These are phyloP conservation scores for Poa annua DNA, from an alignment of 176 grass and related monocot genomes.

Conservation along the genomic window DNA sequence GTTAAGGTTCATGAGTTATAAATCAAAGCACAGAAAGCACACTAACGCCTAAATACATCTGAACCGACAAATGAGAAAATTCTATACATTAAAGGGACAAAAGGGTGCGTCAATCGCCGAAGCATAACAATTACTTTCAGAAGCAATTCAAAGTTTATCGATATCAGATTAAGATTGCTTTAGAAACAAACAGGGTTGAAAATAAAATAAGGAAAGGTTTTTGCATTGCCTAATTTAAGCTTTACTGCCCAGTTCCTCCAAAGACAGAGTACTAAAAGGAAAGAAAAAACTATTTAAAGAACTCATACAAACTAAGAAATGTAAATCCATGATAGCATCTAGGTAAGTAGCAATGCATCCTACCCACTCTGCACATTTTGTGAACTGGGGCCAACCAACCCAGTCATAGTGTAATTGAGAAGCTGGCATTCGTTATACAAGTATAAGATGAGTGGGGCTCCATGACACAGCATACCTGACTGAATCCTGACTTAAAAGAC, in stretches of 20 bases:
- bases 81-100: background rate
- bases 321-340: background rate
- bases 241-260: slow-evolving; percentile 8
- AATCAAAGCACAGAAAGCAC: background rate
- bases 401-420: slow-evolving; percentile 17
- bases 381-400: background rate
- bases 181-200: background rate
- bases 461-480: slow-evolving; percentile 66
- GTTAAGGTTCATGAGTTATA: slow-evolving; percentile 24
- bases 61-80: slow-evolving; percentile 6
- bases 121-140: background rate
- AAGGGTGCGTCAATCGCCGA: background rate
- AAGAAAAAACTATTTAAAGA: background rate
- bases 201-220: slow-evolving; percentile 7
- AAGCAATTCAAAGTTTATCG: slow-evolving; percentile 19
- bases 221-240: background rate
- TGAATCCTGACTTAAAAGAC: slow-evolving; percentile 91
- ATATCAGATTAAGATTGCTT: background rate
- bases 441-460: background rate
- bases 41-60: slow-evolving; percentile 22
- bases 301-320: slow-evolving; percentile 7
- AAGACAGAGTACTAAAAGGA: background rate
- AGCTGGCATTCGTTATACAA: background rate
- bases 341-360: background rate
- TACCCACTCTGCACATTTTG: slow-evolving; percentile 9